phyloP scores from a whole-genome alignment of 257 asterid species.

The Ilex aquifolium region DNA sequence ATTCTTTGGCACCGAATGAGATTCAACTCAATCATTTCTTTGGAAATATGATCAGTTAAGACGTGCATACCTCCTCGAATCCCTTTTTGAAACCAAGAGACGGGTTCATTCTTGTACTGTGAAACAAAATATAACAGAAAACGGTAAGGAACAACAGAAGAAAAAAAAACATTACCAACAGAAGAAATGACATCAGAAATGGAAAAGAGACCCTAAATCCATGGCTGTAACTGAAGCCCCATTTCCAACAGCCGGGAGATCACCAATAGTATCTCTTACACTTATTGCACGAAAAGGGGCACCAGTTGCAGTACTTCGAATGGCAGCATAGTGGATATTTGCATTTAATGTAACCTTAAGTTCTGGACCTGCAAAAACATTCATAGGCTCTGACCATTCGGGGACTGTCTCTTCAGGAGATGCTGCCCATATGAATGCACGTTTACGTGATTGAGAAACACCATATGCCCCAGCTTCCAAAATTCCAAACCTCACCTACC shows the following conservation, averaged over 20 bases:
- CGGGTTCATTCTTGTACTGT: conserved; percentile 13
- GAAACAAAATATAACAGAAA: not conserved
- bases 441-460: conserved; percentile 88
- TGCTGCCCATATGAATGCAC: conserved; percentile 99
- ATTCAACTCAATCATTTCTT: conserved; percentile 21
- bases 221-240: conserved; percentile 61
- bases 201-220: conserved; percentile 34
- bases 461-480: conserved; percentile 98
- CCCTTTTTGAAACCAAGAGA: conserved; percentile 18
- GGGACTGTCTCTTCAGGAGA: conserved; percentile 87
- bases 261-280: conserved; percentile 93
- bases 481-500: conserved; percentile 80
- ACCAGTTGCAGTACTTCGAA: conserved; percentile 72
- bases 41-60: conserved; percentile 16
- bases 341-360: conserved; percentile 56
- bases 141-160: too few relatives aligned
- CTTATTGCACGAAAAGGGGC: conserved; percentile 92
- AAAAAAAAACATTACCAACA: too few relatives aligned
- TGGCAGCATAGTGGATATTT: conserved; percentile 65
- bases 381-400: conserved; percentile 99
- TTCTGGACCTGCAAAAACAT: conserved; percentile 87
- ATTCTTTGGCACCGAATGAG: conserved; percentile 12
- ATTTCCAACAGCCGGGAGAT: conserved; percentile 83
- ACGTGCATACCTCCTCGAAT: conserved; percentile 11
- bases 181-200: too few relatives aligned